Evolutionary conservation across 495 filamentous ascomycete species (phyloP), one percentile per base, ranked within the genome.

Genomic region (Aspergillus biplanus): DNA sequence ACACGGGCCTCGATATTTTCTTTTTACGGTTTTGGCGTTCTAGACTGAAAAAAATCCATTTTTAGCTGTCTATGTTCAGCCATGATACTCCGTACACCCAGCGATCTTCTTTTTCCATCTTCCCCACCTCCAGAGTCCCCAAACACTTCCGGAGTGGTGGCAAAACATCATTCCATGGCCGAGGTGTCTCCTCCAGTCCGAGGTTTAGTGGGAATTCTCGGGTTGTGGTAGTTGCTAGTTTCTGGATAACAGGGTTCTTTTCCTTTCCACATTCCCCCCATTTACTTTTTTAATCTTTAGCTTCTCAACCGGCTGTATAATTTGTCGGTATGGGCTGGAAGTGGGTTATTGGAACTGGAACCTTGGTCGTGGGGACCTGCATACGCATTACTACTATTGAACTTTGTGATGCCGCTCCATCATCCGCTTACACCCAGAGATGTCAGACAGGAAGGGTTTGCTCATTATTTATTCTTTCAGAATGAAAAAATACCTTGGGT

Each of bases 371-470:
- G 47, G 6, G 47, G 21, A 50, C 21, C n/a, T 50, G 47, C 47
- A 50, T 50, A 50, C 6, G 9, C n/a, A 50, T 18, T 44, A 44
- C 39, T 44, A 50, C 16, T 50, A 50, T 50, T 50, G 21, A 50
- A 31, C 47, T 16, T 50, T 50, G 47, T 16, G 9, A 16, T 16
- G n/a, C 0, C 15, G 21, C 21, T 50, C 9, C 15, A 9, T 50
- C 47, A 15, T 50, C 47, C 21, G 47, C 47, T 50, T 50, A 13
- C 47, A 18, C 39, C n/a, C n/a, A 15, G 39, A 15, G 39, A 44
- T 44, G 39, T 44, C 39, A 12, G 21, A 27, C 21, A 27, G 21
- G 21, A 27, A 27, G 21, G 21, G 21, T 27, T 27, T 27, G 21
- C 21, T 27, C 21, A 27, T 27, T 27, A 27, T 27, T 27, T 27